Conservation (phyloP, 768 basidiomycete species). For the Leccinum subgranulosum region DNA sequence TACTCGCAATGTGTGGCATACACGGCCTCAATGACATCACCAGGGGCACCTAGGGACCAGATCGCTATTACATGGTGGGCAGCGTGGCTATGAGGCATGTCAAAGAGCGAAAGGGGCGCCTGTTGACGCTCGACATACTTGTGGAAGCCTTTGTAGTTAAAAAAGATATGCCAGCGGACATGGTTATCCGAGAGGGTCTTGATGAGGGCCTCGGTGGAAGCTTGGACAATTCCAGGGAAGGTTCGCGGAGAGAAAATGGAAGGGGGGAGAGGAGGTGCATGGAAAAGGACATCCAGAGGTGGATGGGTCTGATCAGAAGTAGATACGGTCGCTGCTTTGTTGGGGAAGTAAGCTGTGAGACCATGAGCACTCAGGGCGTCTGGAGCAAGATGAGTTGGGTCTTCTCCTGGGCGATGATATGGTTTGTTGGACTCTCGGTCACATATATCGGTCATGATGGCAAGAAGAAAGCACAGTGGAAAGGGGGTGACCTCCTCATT, state of each 20-base stretch:
- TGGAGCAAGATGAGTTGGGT: slow-evolving; percentile 20
- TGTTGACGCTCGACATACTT: slow-evolving; percentile 21
- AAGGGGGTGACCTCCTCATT: neutral
- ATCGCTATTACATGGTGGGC: slow-evolving; percentile 57
- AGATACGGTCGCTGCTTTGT: slow-evolving; percentile 12
- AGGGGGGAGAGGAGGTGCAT: slow-evolving; percentile 25
- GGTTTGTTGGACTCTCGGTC: slow-evolving; percentile 14
- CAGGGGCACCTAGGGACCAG: slow-evolving; percentile 56
- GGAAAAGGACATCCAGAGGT: slow-evolving; percentile 19
- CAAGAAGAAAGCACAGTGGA: neutral
- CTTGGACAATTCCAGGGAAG: slow-evolving; percentile 34
- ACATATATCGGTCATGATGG: slow-evolving; percentile 12
- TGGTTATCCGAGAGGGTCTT: slow-evolving; percentile 48
- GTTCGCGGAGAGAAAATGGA: slow-evolving; percentile 32
- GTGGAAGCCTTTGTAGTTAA: slow-evolving; percentile 39
- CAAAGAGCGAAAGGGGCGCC: slow-evolving; percentile 9
- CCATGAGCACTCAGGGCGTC: slow-evolving; percentile 20
- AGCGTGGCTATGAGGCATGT: slow-evolving; percentile 43
- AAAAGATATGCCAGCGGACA: slow-evolving; percentile 52
- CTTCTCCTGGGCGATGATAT: slow-evolving; percentile 14
- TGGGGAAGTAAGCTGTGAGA: slow-evolving; percentile 18
- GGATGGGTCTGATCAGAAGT: slow-evolving; percentile 6
- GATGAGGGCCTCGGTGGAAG: slow-evolving; percentile 40
- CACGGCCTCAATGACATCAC: slow-evolving; percentile 39
- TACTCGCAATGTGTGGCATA: slow-evolving; percentile 40